Percentiles rank a stretch among this genome's conserved stretches.
phyloP scores from a whole-genome alignment of 345 rosid species.

The Salix viminalis region DNA sequence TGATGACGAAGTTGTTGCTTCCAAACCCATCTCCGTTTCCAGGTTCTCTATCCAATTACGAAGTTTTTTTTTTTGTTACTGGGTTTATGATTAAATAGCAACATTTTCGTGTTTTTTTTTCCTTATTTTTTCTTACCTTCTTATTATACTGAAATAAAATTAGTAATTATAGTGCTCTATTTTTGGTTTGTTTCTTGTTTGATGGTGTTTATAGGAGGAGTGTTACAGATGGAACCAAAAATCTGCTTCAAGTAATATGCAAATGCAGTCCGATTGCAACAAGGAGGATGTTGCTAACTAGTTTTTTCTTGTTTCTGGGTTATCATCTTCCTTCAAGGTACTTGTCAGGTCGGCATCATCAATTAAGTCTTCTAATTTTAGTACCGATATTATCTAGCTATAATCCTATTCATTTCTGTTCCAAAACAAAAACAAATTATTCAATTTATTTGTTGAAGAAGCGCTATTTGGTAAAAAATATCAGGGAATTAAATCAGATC shows the following conservation, averaged over 20 bases:
- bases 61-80: not conserved
- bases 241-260: conserved; percentile 35
- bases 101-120: not conserved
- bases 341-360: conserved; percentile 79
- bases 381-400: too few species aligned
- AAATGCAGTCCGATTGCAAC: conserved; percentile 35
- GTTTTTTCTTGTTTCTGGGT: conserved; percentile 49
- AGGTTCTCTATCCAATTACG: conserved; percentile 10
- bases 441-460: too few species aligned
- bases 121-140: not conserved
- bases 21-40: conserved; percentile 17
- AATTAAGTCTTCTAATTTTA: conserved; percentile 19
- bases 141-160: too few species aligned
- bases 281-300: conserved; percentile 53
- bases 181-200: too few species aligned
- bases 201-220: conserved; percentile 22
- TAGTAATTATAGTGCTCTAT: too few species aligned
- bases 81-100: not conserved
- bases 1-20: not conserved
- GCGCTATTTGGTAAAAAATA: not conserved
- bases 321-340: conserved; percentile 75
- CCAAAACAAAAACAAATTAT: not conserved
- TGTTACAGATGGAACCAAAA: conserved; percentile 29
- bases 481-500: not conserved
- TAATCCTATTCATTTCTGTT: not conserved